Base-by-base conservation (phyloP, 345 rosid genomes). In the Populus pruinosa region DNA sequence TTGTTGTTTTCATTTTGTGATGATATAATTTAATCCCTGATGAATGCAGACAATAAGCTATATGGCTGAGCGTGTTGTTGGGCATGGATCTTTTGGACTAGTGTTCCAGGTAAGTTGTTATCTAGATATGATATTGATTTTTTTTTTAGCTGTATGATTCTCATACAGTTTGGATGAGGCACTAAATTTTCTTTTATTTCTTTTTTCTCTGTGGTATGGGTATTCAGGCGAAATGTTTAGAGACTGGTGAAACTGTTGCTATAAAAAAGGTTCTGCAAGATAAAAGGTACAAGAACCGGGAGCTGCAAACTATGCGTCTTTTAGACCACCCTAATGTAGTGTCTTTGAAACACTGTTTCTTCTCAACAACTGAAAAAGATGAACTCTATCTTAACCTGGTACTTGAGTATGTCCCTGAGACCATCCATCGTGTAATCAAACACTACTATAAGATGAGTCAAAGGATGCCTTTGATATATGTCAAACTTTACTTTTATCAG, bases 41-140 rank as follows among this genome's bases (percentile, higher is more conserved):
- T 79, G 43, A 27, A 62, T 86, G 75, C 81, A 92, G 97, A 92
- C 97, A 35, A 88, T 91, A 77, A 92, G 97, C 83, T 96, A 93
- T 77, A 92, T 96, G 99, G 99, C 99, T 35, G 99, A 96, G 86
- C 94, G 98, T 69, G 88, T 92, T 27, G 97, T 96, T 64, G 98
- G 99, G 66, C 92, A 90, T 61, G 99, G 99, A 75, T 96, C 99
- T 69, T 96, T 96, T 83, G 99, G 98, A 70, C 88, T 94, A 62
- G 99, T 94, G 12, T 94, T 96, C 79, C 98, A 93, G 97, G 99
- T 92, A 49, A 75, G 70, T 70, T 79, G 49, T 29, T n/a, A 14
- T 53, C 61, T 39, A 13, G 8, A 43, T 36, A 20, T 62, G 14
- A 20, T 44, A 11, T 44, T 79, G 9, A 31, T 74, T 61, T 62